Evolutionary conservation across 202 grass and related monocot genomes (phyloP).

Genomic region (Setaria italica): DNA sequence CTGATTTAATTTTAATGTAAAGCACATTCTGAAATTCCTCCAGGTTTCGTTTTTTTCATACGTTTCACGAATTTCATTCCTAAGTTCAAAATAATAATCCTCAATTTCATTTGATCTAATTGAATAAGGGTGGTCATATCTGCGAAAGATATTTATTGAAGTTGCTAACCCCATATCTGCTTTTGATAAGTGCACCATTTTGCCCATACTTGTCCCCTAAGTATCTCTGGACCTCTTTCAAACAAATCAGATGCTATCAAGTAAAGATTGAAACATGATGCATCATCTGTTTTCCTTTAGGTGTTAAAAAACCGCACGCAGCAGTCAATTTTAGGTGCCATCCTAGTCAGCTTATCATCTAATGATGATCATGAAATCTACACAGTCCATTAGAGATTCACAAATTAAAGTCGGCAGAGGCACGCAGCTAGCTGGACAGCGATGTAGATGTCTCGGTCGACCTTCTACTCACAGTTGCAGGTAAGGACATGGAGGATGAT

Average conservation of each 20-base stretch:
- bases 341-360: slow-evolving; percentile 57
- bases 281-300: slow-evolving; percentile 23
- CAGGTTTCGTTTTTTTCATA: no score
- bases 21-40: no score
- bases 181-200: background rate
- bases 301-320: background rate
- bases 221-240: slow-evolving; percentile 16
- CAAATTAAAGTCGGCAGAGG: slow-evolving; percentile 1
- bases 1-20: background rate
- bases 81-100: no score
- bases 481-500: slow-evolving; percentile 37
- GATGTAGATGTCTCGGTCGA: slow-evolving; percentile 10
- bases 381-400: slow-evolving; percentile 10
- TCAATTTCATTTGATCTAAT: no score
- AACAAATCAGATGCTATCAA: slow-evolving; percentile 31
- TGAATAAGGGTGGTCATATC: no score
- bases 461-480: slow-evolving; percentile 4
- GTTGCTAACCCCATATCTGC: background rate
- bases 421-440: background rate
- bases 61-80: no score
- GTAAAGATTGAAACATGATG: slow-evolving; percentile 16
- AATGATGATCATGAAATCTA: slow-evolving; percentile 46
- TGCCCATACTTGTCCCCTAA: slow-evolving; percentile 43
- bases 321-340: slow-evolving; percentile 45
- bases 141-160: background rate